These are phyloP conservation scores for Coleophoma cylindrospora DNA, from an alignment of 2,329 filamentous ascomycete species.

Conservation along the genomic window DNA sequence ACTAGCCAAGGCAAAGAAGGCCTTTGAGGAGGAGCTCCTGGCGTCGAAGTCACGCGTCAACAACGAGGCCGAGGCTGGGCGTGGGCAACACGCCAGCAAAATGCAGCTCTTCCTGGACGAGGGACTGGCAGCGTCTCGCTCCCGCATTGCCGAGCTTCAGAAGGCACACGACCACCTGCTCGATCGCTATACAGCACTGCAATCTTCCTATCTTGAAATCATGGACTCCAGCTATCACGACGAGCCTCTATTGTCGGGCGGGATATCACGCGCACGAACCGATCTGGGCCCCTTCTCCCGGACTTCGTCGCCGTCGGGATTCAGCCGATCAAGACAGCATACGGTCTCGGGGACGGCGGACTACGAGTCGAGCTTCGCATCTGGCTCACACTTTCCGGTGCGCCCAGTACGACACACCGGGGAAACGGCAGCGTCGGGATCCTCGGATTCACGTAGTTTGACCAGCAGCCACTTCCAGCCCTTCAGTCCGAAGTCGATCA, in stretches of 20 bases:
- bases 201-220: conserved; percentile 33
- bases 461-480: background rate
- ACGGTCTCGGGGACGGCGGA: background rate
- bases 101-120: conserved; percentile 27
- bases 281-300: background rate
- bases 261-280: background rate
- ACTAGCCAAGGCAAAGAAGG: conserved; percentile 31
- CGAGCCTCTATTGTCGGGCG: conserved; percentile 8
- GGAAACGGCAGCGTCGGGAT: conserved; percentile 1
- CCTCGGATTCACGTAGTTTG: conserved; percentile 1
- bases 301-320: background rate
- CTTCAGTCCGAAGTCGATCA: background rate
- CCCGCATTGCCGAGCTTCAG: conserved; percentile 42
- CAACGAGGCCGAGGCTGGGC: background rate
- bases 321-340: background rate
- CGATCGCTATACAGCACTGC: conserved; percentile 43
- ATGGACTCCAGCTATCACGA: conserved; percentile 29
- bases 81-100: background rate
- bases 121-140: conserved; percentile 38
- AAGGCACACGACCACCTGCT: conserved; percentile 45
- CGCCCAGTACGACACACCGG: conserved; percentile 5
- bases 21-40: conserved; percentile 41
- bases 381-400: background rate
- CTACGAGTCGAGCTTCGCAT: background rate
- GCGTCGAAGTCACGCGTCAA: conserved; percentile 32